A percentile compares a stretch with the other conserved stretches of the same genome.
phyloP scores from a whole-genome alignment of 257 asterid genomes.

The Solanum pennellii region DNA sequence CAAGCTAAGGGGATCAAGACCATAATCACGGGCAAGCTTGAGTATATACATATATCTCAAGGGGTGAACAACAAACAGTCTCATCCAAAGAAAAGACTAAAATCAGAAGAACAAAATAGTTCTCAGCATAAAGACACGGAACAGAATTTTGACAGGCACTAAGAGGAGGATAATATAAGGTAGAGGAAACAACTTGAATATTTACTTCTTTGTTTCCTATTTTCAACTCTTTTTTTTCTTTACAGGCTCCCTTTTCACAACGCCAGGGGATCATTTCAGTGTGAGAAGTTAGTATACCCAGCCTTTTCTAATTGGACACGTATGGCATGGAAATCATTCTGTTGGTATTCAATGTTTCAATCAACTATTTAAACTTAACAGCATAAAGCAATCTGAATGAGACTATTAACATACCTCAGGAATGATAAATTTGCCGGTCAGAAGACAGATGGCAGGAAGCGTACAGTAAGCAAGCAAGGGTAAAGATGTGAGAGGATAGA shows the following conservation, averaged over 20 bases:
- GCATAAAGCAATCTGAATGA: neutral
- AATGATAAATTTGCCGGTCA: conserved; percentile 71
- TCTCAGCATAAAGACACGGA: neutral
- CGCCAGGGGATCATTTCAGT: neutral
- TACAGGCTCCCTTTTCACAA: neutral
- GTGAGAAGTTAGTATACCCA: neutral
- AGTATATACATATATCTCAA: neutral
- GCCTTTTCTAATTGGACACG: neutral
- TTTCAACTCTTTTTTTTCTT: neutral
- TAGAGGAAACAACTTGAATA: neutral
- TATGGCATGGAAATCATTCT: neutral
- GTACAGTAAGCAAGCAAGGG: conserved; percentile 74
- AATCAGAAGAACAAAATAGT: neutral
- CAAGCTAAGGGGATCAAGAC: neutral
- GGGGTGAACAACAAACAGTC: neutral
- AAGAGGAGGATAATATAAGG: neutral
- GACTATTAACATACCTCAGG: conserved; percentile 45
- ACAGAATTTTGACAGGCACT: neutral
- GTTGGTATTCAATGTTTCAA: neutral
- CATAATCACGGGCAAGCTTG: neutral
- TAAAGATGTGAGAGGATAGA: conserved; percentile 77
- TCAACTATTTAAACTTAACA: neutral
- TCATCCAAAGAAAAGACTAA: neutral
- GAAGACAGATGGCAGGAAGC: conserved; percentile 91
- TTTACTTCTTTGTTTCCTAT: neutral